phyloP scores from a whole-genome alignment of 257 asterid genomes.

The Oldenlandia corymbosa region DNA sequence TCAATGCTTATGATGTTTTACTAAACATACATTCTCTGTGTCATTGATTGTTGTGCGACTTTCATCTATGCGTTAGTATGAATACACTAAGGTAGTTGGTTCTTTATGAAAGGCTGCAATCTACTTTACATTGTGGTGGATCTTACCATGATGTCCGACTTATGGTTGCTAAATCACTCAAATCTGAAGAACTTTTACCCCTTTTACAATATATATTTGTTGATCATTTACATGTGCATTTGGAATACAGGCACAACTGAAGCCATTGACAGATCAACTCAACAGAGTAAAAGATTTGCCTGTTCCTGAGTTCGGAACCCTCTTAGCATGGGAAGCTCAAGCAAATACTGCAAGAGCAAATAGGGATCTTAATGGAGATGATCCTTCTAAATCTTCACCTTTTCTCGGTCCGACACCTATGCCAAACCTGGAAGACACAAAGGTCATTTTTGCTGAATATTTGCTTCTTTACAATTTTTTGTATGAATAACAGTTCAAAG shows the following conservation, averaged over 20 bases:
- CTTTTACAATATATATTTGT: neutral
- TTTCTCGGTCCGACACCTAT: conserved; percentile 85
- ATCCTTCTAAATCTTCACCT: conserved; percentile 49
- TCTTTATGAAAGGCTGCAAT: neutral
- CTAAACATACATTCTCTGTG: neutral
- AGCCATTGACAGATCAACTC: conserved; percentile 78
- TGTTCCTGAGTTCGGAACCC: conserved; percentile 79
- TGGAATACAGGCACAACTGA: conserved; percentile 61
- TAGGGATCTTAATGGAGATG: conserved; percentile 51
- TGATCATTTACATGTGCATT: neutral
- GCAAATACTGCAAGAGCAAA: conserved; percentile 63
- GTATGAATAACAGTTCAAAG: neutral
- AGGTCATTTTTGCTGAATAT: conserved; percentile 36
- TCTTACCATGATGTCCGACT: too few species aligned
- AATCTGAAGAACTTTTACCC: too few species aligned
- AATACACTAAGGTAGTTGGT: neutral
- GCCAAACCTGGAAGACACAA: conserved; percentile 89
- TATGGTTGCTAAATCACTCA: too few species aligned
- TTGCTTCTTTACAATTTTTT: neutral
- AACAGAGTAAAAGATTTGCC: conserved; percentile 84
- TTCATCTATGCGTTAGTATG: neutral
- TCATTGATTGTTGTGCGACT: neutral
- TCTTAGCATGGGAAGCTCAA: conserved; percentile 85
- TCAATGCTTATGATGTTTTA: too few species aligned
- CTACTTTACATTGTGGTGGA: neutral